phyloP scores from a whole-genome alignment of 208 protist species.

The Wallacemonas sp. region DNA sequence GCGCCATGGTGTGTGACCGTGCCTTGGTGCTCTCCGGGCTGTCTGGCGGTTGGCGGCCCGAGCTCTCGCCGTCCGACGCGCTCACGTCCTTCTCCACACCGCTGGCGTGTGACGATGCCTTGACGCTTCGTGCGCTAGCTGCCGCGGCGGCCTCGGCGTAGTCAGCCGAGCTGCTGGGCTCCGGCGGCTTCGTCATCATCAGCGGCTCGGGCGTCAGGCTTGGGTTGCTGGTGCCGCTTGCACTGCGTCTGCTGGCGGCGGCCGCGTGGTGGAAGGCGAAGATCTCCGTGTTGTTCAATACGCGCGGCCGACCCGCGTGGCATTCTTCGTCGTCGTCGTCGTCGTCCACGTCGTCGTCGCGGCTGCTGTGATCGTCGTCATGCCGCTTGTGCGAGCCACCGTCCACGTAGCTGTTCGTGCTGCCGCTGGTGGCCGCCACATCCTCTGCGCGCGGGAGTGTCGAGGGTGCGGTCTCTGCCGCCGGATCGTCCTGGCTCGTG shows the following conservation, averaged over 20 bases:
- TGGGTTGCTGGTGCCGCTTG: not conserved
- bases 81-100: too few species aligned
- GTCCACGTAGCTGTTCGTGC: not conserved
- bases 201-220: slow-evolving; percentile 8
- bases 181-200: slow-evolving; percentile 4
- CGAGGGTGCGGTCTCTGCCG: too few species aligned
- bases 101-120: too few species aligned
- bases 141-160: not conserved
- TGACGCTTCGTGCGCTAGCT: not conserved
- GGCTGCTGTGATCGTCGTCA: not conserved
- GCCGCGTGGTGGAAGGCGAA: not conserved
- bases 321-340: not conserved
- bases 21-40: not conserved
- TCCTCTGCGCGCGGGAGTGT: too few species aligned
- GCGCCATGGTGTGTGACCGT: not conserved
- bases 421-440: too few species aligned
- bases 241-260: not conserved
- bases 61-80: too few species aligned
- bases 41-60: not conserved
- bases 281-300: slow-evolving; percentile 8
- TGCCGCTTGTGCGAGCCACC: not conserved
- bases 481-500: not conserved
- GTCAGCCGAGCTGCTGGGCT: not conserved
- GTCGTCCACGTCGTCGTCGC: not conserved
- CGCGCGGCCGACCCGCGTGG: not conserved